Base-by-base conservation (phyloP, 805 yeast species). In the Tetrapisispora namnaoensis region DNA sequence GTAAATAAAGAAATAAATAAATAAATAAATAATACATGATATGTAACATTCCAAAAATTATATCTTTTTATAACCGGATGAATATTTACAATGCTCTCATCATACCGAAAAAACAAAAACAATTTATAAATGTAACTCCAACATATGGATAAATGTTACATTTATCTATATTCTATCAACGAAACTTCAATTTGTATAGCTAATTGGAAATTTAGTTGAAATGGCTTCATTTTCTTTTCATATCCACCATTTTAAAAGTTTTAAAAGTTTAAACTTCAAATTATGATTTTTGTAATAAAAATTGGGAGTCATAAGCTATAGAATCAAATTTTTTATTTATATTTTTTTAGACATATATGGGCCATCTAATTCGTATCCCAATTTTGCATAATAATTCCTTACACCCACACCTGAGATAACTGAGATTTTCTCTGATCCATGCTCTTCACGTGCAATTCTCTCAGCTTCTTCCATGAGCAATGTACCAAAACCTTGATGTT, bases 401-500 rank as follows among this genome's bases (percentile, higher is more conserved):
- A 93, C 99, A 55, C 99, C 99, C 38, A 93, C 97, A 56, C 99
- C 99, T 34, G 95, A 83, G 57, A 93, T 93, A 48, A 93, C 99
- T 64, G 95, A 81, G 36, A 93, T 84, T 70, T 93, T 93, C 46
- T 75, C 72, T 4, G 95, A 83, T 0, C 96, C 95, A 65, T 93
- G 99, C 65, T 93, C 99, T 60, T 89, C 96, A 46, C 81, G 76
- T 1, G 99, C 93, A 51, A 93, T 93, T 55, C 96, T 77, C 60
- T 88, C 98, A 3, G 99, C 99, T 68, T 93, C 99, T 68, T 93
- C 98, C 99, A 93, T 93, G 46, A 93, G 70, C 59, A 93, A 73
- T 6, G 99, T 91, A 54, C 99, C 99, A 65, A 91, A 93, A 20
- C 99, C 99, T 73, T 93, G 99, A 72, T 93, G 99, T 71, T 93